These are phyloP conservation scores for Metschnikowia drakensbergensis DNA, from an alignment of 805 yeast genomes.

Conservation along the genomic window DNA sequence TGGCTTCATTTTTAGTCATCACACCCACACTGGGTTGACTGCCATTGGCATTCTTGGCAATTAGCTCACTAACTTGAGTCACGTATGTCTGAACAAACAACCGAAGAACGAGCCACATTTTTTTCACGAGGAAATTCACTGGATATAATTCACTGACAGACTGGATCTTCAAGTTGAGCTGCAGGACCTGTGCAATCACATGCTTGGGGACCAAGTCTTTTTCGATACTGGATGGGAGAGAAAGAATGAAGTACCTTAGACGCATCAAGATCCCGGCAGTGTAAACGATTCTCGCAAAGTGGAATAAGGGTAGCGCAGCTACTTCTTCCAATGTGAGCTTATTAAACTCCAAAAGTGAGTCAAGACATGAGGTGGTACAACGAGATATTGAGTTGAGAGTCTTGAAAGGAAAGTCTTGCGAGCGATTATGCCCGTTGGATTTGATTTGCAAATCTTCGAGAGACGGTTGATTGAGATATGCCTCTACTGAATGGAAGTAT, in stretches of 20 bases:
- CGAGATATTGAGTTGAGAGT: constrained; percentile 44
- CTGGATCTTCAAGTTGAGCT: constrained; percentile 25
- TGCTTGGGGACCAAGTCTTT: constrained; percentile 46
- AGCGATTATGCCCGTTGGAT: constrained; percentile 6
- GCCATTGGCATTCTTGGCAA: constrained; percentile 23
- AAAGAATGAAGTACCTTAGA: constrained; percentile 51
- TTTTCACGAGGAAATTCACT: constrained; percentile 48
- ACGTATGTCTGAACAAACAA: constrained; percentile 60
- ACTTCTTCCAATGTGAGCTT: constrained; percentile 44
- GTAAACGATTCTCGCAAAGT: constrained; percentile 55
- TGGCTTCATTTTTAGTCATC: constrained; percentile 15
- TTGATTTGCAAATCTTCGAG: constrained; percentile 20
- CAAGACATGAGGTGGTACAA: constrained; percentile 53
- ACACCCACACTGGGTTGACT: constrained; percentile 9
- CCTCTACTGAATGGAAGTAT: constrained; percentile 60
- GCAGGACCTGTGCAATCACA: constrained; percentile 36
- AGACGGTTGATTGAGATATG: constrained; percentile 60
- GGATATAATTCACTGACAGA: constrained; percentile 27
- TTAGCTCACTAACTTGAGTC: constrained; percentile 44
- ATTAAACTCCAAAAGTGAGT: constrained; percentile 47
- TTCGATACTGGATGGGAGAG: constrained; percentile 45
- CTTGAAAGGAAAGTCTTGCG: constrained; percentile 20
- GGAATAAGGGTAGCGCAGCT: constrained; percentile 54
- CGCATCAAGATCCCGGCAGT: constrained; percentile 62
- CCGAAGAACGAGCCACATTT: constrained; percentile 53